Evolutionary conservation across 345 rosid species (phyloP).

Genomic region (Heritiera fomes): DNA sequence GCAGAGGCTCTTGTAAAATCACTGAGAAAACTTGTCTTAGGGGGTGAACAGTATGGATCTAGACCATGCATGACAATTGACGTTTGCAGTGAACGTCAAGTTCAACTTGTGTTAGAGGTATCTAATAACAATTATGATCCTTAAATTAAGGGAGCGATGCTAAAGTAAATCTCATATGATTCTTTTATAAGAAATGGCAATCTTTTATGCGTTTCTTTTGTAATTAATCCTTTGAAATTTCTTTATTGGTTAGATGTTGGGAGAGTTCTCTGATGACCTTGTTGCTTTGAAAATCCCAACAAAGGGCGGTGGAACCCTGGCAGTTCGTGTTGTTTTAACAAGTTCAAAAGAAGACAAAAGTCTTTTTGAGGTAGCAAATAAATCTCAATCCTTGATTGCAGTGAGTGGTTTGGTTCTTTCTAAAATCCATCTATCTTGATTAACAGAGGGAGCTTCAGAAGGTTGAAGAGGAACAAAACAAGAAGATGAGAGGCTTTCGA

Average conservation of each 20-base stretch:
- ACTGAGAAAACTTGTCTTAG: slow-evolving; percentile 55
- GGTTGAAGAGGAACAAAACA: slow-evolving; percentile 61
- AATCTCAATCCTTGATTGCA: slow-evolving; percentile 17
- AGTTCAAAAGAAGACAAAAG: slow-evolving; percentile 73
- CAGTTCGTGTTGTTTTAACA: slow-evolving; percentile 69
- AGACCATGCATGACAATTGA: slow-evolving; percentile 78
- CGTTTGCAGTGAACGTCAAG: slow-evolving; percentile 86
- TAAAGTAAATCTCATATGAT: slow-evolving; percentile 8
- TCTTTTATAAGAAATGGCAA: background rate
- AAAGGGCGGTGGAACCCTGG: slow-evolving; percentile 69
- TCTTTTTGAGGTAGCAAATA: slow-evolving; percentile 56
- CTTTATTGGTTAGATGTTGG: slow-evolving; percentile 53
- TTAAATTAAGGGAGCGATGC: background rate
- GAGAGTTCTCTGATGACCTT: slow-evolving; percentile 57
- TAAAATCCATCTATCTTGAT: slow-evolving; percentile 24
- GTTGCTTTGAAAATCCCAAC: slow-evolving; percentile 71
- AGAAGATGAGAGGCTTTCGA: slow-evolving; percentile 75
- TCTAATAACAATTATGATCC: background rate
- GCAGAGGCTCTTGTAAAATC: slow-evolving; percentile 57
- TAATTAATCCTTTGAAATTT: slow-evolving; percentile 20
- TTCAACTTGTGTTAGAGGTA: slow-evolving; percentile 72
- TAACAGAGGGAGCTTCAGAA: slow-evolving; percentile 71
- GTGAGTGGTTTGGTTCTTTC: slow-evolving; percentile 5
- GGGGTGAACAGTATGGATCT: slow-evolving; percentile 58
- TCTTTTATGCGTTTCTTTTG: background rate